Percentiles rank a stretch among this genome's conserved stretches.
Evolutionary conservation across 1,284 basidiomycete genomes (phyloP).

Genomic region (Tylopilus sp.): DNA sequence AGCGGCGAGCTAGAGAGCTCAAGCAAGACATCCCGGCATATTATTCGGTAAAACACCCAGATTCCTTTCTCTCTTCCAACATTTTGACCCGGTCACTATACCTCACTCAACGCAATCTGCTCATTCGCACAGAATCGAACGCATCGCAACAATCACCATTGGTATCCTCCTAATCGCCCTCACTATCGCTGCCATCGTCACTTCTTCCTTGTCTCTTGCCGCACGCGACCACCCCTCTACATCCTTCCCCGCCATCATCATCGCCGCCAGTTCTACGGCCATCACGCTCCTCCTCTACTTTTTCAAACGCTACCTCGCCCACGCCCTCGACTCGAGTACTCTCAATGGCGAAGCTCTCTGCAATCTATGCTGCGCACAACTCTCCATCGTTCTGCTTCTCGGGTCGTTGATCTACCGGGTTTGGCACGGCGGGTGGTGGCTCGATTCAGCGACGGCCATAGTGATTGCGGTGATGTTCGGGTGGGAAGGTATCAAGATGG

Average conservation of each 20-base stretch:
- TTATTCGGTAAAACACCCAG: not conserved
- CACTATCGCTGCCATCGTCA: conserved; percentile 36
- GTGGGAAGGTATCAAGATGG: conserved; percentile 42
- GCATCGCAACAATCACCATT: conserved; percentile 36
- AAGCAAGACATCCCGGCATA: not conserved
- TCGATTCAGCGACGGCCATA: conserved; percentile 27
- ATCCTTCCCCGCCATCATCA: conserved; percentile 32
- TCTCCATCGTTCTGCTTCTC: conserved; percentile 35
- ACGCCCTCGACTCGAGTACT: conserved; percentile 40
- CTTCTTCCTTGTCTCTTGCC: conserved; percentile 35
- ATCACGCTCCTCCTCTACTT: conserved; percentile 42
- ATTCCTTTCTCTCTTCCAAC: not conserved
- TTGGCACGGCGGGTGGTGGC: conserved; percentile 47
- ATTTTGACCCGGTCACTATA: not conserved
- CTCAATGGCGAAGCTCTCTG: conserved; percentile 44
- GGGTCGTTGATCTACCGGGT: conserved; percentile 36
- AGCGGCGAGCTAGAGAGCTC: conserved; percentile 8
- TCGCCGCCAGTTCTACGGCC: conserved; percentile 39
- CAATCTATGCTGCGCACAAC: conserved; percentile 33
- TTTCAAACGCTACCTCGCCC: conserved; percentile 43
- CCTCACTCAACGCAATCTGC: not conserved
- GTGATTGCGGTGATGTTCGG: conserved; percentile 37
- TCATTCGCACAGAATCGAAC: conserved; percentile 31
- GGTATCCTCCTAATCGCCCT: conserved; percentile 38
- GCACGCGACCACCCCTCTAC: conserved; percentile 33